Conservation (phyloP, 805 yeast genomes). For the Cyberlindnera sargentensis region DNA sequence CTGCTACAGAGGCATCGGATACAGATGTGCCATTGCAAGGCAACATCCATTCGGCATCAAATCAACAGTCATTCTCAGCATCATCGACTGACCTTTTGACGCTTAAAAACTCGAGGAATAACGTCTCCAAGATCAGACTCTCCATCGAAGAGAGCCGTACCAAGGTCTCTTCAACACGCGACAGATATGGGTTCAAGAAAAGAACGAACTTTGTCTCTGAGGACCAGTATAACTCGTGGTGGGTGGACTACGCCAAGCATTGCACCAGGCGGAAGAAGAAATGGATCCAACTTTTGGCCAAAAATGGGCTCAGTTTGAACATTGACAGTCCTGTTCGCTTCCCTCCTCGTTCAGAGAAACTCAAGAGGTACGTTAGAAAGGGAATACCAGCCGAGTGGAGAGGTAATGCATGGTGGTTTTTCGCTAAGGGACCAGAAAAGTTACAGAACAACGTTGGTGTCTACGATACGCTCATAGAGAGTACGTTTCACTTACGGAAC, state of each 20-base stretch:
- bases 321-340: constrained; percentile 54
- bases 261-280: constrained; percentile 59
- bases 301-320: constrained; percentile 51
- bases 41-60: neutral
- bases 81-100: constrained; percentile 4
- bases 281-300: constrained; percentile 65
- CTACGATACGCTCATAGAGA: constrained; percentile 59
- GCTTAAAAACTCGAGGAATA: constrained; percentile 9
- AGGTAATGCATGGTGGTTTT: constrained; percentile 95
- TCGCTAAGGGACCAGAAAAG: constrained; percentile 77
- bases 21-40: neutral
- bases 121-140: constrained; percentile 9
- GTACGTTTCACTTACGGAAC: constrained; percentile 46
- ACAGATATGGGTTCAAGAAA: constrained; percentile 85
- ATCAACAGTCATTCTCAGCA: neutral
- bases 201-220: constrained; percentile 44
- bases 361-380: constrained; percentile 75
- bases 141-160: constrained; percentile 11
- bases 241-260: constrained; percentile 57
- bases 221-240: constrained; percentile 68
- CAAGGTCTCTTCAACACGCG: constrained; percentile 29
- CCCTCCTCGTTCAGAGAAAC: constrained; percentile 72
- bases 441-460: constrained; percentile 65
- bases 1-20: neutral
- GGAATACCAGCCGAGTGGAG: constrained; percentile 98